A percentile compares a stretch with the other conserved stretches of the same genome.
Conservation (phyloP, 306 rosid species). For the Quercus berberidifolia region DNA sequence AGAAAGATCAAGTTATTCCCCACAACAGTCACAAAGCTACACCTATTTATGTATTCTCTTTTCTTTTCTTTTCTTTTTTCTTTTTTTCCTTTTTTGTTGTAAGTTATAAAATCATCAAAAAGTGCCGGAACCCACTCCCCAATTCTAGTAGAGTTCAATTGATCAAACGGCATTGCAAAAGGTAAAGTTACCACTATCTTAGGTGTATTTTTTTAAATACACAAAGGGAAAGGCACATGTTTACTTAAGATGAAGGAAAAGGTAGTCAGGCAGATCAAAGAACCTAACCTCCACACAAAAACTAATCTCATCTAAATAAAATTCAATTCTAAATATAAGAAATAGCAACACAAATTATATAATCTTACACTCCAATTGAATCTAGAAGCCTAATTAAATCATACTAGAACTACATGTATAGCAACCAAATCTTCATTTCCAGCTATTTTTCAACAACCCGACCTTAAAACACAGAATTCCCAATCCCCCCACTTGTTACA, state of each 20-base stretch:
- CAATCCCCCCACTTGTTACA: neutral
- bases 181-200: neutral
- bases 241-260: neutral
- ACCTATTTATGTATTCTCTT: neutral
- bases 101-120: neutral
- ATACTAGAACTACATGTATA: slow-evolving; percentile 2
- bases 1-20: neutral
- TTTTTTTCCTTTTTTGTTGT: neutral
- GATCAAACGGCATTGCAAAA: neutral
- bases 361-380: slow-evolving; percentile 1
- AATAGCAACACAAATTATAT: slow-evolving; percentile 3
- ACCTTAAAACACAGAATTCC: slow-evolving; percentile 8
- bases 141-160: slow-evolving; percentile 7
- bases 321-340: neutral
- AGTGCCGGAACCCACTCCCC: neutral
- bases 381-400: neutral
- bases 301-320: neutral
- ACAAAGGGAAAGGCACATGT: neutral
- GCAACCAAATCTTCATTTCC: neutral
- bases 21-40: slow-evolving; percentile 4
- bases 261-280: slow-evolving; percentile 17
- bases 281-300: neutral
- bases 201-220: neutral
- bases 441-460: neutral
- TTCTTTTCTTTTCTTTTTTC: neutral